Evolutionary conservation across 2,329 filamentous ascomycete genomes (phyloP), one percentile per base, ranked within the genome.

Genomic region (Epichloe sp.): DNA sequence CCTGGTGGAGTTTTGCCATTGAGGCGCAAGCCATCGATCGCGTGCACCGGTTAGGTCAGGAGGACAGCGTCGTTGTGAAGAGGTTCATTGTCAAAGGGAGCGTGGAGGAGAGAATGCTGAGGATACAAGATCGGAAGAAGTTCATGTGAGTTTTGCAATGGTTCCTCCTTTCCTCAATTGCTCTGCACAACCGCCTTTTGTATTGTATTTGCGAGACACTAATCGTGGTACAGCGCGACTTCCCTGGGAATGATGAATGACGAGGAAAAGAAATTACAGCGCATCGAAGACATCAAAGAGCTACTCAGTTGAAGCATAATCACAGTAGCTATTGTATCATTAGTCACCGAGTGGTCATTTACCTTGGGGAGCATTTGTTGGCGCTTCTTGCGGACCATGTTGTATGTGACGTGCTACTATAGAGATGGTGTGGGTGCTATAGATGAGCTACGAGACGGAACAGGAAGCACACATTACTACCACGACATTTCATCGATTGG

Each of bases 1-100:
- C 93, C 0, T 98, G 93, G 93, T 98, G 93, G 93, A 94, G 87
- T 63, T 98, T 91, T 67, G 90, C 93, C 0, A 84, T 97, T 12
- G 93, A 98, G 68, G 88, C 90, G 5, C 93, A 98, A 68, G 93
- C 93, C 8, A 97, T 98, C 62, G 93, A 98, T 70, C 87, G 93
- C 1, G 89, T 98, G 36, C 93, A 98, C 71, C 82, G 93, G 8
- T 96, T 98, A 87, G 93, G 93, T 0, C 93, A 98, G 66, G 82
- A 86, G 47, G 78, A 82, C 15, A 86, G 91, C 60, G 93, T 98
- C 2, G 80, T 82, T 51, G 90, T 98, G 0, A 84, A 84, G 58
- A 75, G 93, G 31, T 97, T 97, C 62, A 85, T 98, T 52, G 86
- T 95, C 1, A 85, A 86, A 67, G 82, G 84, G 45, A 96, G 88